These are phyloP conservation scores for Pneumocystis sp. DNA, from an alignment of 1,139 yeast species.

Conservation along the genomic window DNA sequence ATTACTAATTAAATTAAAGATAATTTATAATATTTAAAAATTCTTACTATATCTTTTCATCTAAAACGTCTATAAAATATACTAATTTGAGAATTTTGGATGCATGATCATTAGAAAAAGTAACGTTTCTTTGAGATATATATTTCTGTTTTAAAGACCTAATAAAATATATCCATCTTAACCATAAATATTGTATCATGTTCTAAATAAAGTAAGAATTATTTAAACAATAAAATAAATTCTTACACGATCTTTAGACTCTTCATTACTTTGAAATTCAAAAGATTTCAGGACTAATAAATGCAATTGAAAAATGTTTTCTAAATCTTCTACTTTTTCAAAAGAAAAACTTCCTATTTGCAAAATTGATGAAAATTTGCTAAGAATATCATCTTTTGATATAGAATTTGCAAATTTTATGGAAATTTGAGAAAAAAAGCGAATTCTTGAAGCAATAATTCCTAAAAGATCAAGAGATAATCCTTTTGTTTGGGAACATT, in stretches of 20 bases:
- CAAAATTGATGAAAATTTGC: not conserved
- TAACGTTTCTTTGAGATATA: not conserved
- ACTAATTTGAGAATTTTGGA: not conserved
- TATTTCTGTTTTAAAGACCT: not conserved
- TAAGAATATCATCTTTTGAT: not conserved
- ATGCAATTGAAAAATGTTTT: not conserved
- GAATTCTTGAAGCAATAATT: conserved; percentile 36
- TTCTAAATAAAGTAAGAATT: not conserved
- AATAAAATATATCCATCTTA: not conserved
- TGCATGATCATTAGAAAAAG: not conserved
- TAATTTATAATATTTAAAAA: not conserved
- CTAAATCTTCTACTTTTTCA: not conserved
- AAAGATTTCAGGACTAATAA: not conserved
- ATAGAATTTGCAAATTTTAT: not conserved
- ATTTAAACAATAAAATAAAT: not conserved
- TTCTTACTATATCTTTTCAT: not conserved
- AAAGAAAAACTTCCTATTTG: not conserved
- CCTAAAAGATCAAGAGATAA: conserved; percentile 44
- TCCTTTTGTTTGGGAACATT: conserved; percentile 32
- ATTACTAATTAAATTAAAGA: conserved; percentile 9
- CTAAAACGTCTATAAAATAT: not conserved
- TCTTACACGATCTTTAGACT: not conserved
- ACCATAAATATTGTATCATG: not conserved
- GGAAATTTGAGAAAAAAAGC: not conserved
- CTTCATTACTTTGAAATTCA: not conserved